Evolutionary conservation across 305 asterid genomes (phyloP).

Genomic region (Stenogyne calaminthoides): DNA sequence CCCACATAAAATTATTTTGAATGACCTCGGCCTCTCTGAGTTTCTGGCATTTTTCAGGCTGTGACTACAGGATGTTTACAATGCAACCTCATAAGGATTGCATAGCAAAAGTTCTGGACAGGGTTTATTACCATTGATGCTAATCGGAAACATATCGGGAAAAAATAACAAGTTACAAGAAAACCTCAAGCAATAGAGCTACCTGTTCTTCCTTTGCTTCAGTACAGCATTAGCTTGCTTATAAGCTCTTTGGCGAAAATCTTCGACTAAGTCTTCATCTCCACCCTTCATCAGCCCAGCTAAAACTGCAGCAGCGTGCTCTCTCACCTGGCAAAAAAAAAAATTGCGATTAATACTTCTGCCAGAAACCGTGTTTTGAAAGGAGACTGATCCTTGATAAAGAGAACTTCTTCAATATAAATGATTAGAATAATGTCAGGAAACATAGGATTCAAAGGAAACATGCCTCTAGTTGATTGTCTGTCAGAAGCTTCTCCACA

Average conservation of each 20-base stretch:
- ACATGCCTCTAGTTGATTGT: slow-evolving; percentile 94
- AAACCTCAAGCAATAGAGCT: slow-evolving; percentile 27
- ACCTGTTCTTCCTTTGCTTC: slow-evolving; percentile 81
- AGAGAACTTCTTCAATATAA: slow-evolving; percentile 1
- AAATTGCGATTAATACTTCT: slow-evolving; percentile 12
- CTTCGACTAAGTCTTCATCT: slow-evolving; percentile 69
- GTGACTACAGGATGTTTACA: slow-evolving; percentile 14
- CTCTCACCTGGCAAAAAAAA: slow-evolving; percentile 72
- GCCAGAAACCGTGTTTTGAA: slow-evolving; percentile 18
- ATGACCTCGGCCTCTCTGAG: slow-evolving; percentile 12
- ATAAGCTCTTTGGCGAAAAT: slow-evolving; percentile 84
- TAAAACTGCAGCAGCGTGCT: slow-evolving; percentile 99
- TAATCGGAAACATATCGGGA: slow-evolving; percentile 8
- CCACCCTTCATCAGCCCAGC: slow-evolving; percentile 98
- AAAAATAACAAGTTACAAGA: slow-evolving; percentile 14
- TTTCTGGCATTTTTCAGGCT: slow-evolving; percentile 1
- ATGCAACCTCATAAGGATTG: background rate
- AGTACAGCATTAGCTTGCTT: slow-evolving; percentile 66
- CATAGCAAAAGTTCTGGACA: background rate
- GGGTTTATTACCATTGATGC: slow-evolving; percentile 1
- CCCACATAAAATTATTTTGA: too few relatives aligned
- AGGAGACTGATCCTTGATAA: slow-evolving; percentile 25
- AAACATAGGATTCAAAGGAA: slow-evolving; percentile 18
- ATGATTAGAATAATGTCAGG: slow-evolving; percentile 7
- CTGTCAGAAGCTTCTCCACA: slow-evolving; percentile 83